phyloP scores from a whole-genome alignment of 148 eudicot genomes.

The Polygonum maritimum region DNA sequence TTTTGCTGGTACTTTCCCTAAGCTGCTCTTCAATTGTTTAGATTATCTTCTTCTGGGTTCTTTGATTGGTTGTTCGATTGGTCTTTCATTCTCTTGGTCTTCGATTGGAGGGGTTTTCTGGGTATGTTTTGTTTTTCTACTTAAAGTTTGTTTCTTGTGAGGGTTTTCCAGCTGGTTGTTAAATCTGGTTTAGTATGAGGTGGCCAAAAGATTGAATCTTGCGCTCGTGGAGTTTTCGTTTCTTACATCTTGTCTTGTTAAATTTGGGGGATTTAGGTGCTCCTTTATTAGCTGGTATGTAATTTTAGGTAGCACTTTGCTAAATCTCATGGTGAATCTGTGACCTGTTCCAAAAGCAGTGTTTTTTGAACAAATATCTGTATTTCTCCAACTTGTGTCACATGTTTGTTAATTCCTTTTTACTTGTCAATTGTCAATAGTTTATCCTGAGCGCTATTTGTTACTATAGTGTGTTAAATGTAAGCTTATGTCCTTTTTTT shows the following conservation, averaged over 20 bases:
- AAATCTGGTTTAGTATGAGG: background rate
- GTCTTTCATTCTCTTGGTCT: background rate
- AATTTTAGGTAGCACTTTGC: background rate
- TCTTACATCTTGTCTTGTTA: background rate
- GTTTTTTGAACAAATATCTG: conserved; percentile 2
- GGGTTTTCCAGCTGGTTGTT: background rate
- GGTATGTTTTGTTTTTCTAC: background rate
- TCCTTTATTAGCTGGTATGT: background rate
- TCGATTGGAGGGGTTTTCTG: background rate
- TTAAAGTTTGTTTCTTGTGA: background rate
- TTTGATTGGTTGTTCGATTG: background rate
- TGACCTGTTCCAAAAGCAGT: background rate
- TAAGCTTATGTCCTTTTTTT: background rate
- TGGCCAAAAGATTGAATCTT: background rate
- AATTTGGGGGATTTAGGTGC: background rate
- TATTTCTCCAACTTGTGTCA: background rate
- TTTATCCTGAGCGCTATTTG: background rate
- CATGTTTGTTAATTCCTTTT: background rate
- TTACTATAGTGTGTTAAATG: background rate
- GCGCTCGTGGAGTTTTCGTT: background rate
- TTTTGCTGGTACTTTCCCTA: conserved; percentile 1
- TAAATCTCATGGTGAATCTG: background rate
- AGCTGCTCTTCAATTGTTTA: background rate
- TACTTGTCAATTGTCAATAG: background rate
- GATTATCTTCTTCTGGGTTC: background rate